Base-by-base conservation (phyloP, 164 flowering plant genomes). In the Warburgia ugandensis region DNA sequence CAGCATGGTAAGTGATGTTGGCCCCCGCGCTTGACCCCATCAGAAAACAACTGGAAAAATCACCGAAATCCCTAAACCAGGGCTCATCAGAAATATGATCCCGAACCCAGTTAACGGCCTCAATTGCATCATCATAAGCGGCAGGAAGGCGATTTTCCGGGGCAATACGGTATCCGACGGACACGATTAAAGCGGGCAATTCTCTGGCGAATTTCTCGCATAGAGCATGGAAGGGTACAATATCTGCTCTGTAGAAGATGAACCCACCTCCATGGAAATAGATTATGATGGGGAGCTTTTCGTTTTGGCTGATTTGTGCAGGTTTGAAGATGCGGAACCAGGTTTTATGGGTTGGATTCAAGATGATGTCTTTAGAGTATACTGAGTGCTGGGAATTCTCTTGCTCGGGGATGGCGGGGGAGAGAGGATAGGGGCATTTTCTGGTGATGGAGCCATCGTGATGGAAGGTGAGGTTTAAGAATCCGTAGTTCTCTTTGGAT, bases 181-280 rank as follows among this genome's bases (percentile, higher is more conserved):
- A 71, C n/a, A 77, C 59, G 16, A 60, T 60, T 4, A 79, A 7
- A 0, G 55, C 66, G 1, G 55, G 35, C 9, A 76, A 59, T 21
- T 54, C 29, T 1, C 67, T 33, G 11, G 53, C 69, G 12, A 77
- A 1, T 25, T 6, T 3, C 62, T 49, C 61, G 22, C 73, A 36
- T 56, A 55, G 67, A 19, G 35, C 43, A 9, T 73, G 73, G 48
- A 52, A 30, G 25, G 48, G 11, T 19, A 20, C 11, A 1, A 76
- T 65, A 61, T 52, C 65, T 49, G 80, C 74, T 47, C 78, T 74
- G 29, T 60, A 71, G 20, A 69, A 0, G 58, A 67, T 59, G 49
- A 81, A 81, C n/a, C 59, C 80, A 5, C 88, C 76, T 22, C 81
- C 83, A 16, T 70, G 89, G 71, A 63, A 68, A 65, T 74, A 74